Conservation (phyloP, 441 rosid species). For the Kokia cookei region DNA sequence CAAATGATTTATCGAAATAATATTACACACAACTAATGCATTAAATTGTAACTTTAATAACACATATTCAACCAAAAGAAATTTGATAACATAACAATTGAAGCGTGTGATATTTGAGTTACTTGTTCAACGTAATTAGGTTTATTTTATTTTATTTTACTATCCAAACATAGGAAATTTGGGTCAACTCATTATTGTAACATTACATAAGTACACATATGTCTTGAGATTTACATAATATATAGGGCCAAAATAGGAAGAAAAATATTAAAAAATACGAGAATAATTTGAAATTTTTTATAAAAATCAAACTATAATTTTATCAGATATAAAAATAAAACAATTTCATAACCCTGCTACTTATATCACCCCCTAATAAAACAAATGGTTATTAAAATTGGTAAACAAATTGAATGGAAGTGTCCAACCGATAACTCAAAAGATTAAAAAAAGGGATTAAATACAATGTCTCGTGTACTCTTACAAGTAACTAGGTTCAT, state of each 20-base stretch:
- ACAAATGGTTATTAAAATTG: too few relatives aligned
- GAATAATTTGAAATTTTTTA: too few relatives aligned
- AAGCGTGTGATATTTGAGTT: neutral
- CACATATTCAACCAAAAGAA: neutral
- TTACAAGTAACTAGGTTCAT: slow-evolving; percentile 27
- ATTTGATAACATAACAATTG: neutral
- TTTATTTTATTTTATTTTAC: neutral
- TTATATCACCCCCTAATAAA: too few relatives aligned
- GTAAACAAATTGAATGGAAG: neutral
- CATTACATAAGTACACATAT: too few relatives aligned
- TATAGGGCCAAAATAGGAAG: too few relatives aligned
- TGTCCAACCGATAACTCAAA: neutral
- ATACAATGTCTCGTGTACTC: neutral
- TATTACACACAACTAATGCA: too few relatives aligned
- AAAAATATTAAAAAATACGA: too few relatives aligned
- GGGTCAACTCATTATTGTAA: neutral
- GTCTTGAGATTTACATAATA: neutral
- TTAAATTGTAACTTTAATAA: neutral
- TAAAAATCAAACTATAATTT: too few relatives aligned
- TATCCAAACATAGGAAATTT: neutral
- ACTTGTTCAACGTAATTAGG: neutral
- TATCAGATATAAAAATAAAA: too few relatives aligned
- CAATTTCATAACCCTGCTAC: too few relatives aligned
- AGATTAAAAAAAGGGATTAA: neutral
- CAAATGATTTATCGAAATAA: too few relatives aligned